These are phyloP conservation scores for Paraglomus brasilianum DNA, from an alignment of 192 early-diverging fungal genomes.

Conservation along the genomic window DNA sequence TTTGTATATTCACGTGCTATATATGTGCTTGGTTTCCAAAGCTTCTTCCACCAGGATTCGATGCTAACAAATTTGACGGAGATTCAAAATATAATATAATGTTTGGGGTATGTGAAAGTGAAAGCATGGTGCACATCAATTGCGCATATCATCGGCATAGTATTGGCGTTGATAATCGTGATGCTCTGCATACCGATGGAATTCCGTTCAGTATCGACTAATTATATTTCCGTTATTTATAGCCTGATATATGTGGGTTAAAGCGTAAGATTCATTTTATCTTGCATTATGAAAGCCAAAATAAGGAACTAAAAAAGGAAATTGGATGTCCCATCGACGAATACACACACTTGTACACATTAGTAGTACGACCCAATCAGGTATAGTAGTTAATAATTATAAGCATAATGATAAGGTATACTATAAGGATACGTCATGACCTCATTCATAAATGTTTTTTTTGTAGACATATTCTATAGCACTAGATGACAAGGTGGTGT, in stretches of 20 bases:
- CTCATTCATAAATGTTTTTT: slow-evolving; percentile 51
- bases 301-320: slow-evolving; percentile 76
- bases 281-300: slow-evolving; percentile 90
- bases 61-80: slow-evolving; percentile 77
- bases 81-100: slow-evolving; percentile 80
- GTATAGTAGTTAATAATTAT: slow-evolving; percentile 50
- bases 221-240: slow-evolving; percentile 8
- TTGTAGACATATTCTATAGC: slow-evolving; percentile 45
- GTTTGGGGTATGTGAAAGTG: slow-evolving; percentile 54
- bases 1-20: background rate
- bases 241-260: slow-evolving; percentile 91
- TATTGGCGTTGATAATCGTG: slow-evolving; percentile 34
- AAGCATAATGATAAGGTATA: slow-evolving; percentile 52
- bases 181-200: background rate
- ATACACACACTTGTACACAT: slow-evolving; percentile 86
- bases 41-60: slow-evolving; percentile 79
- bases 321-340: slow-evolving; percentile 73
- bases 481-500: slow-evolving; percentile 75
- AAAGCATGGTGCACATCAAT: background rate
- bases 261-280: slow-evolving; percentile 94
- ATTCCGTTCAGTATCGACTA: too few relatives aligned
- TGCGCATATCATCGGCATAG: too few relatives aligned
- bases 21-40: slow-evolving; percentile 25
- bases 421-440: slow-evolving; percentile 49
- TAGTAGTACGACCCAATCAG: slow-evolving; percentile 75